Conservation (phyloP, 345 rosid genomes). For the Pistacia atlantica region DNA sequence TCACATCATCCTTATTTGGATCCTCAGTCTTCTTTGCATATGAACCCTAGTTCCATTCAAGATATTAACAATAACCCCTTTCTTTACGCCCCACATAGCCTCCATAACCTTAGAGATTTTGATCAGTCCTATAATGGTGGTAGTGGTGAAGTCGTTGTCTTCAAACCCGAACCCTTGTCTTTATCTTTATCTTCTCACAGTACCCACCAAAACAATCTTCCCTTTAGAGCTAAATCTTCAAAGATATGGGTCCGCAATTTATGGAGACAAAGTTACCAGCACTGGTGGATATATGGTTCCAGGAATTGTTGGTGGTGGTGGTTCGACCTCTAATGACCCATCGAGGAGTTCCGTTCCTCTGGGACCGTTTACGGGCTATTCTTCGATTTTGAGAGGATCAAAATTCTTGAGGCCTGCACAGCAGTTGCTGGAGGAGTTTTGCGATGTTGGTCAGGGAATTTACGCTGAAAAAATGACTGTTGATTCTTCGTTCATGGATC, state of each 20-base stretch:
- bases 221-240: slow-evolving; percentile 55
- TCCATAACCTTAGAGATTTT: slow-evolving; percentile 53
- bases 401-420: slow-evolving; percentile 91
- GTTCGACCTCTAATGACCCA: slow-evolving; percentile 42
- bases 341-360: slow-evolving; percentile 63
- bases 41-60: slow-evolving; percentile 53
- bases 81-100: slow-evolving; percentile 44
- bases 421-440: slow-evolving; percentile 75
- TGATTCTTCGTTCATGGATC: slow-evolving; percentile 60
- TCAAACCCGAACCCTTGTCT: slow-evolving; percentile 58
- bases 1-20: slow-evolving; percentile 44
- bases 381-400: slow-evolving; percentile 78
- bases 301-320: slow-evolving; percentile 33
- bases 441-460: slow-evolving; percentile 63
- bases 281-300: slow-evolving; percentile 40
- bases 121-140: slow-evolving; percentile 41
- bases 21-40: slow-evolving; percentile 44
- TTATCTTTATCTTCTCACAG: slow-evolving; percentile 68
- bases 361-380: slow-evolving; percentile 81
- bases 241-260: slow-evolving; percentile 40
- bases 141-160: slow-evolving; percentile 46
- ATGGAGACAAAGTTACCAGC: slow-evolving; percentile 23
- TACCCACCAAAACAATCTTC: slow-evolving; percentile 41
- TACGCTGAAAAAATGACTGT: slow-evolving; percentile 45
- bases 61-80: slow-evolving; percentile 46